Base-by-base conservation (phyloP, 495 filamentous ascomycete genomes). In the Pseudotulostoma volvatum region DNA sequence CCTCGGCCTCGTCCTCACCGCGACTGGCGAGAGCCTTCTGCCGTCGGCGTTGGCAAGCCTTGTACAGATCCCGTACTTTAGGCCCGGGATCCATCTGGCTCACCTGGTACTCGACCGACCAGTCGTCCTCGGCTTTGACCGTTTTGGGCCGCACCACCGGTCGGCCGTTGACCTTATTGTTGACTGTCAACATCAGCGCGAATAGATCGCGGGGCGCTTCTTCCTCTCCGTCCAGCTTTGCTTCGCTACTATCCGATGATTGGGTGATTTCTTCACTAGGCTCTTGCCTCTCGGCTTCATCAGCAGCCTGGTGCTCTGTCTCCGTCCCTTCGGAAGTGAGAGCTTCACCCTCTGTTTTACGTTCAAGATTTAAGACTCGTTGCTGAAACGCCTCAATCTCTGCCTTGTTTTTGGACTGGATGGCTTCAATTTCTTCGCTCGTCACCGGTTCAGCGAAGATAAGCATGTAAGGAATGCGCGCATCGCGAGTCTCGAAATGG, bases 361-460 rank as follows among this genome's bases (percentile, higher is more conserved):
- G 43, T 3, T 44, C 31, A 9, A 59, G 47, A 16, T 64, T 52
- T 15, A 67, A 36, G 4, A 92, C 63, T 0, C 67, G 58, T 17
- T 62, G 61, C 55, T 88, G 78, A 41, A 83, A 84, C 18, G 71
- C 73, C 30, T 79, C 70, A 9, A 86, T 67, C 34, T 68, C 62
- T 8, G 57, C 68, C 32, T 67, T 63, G 32, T 71, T 76, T 21
- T 63, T 65, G 4, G 57, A 66, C 57, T 97, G 92, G 31, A 94
- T 83, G 7, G 63, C 55, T 9, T 80, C 60, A 28, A 92, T 81
- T 34, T 82, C 63, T 5, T 73, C 67, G 9, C 79, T 68, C 0
- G 73, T 71, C 13, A 95, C 76, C 7, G 90, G 88, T 57, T 93
- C 79, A 18, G 77, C 85, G 48, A 93, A 86, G 18, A 94, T 71